A percentile compares a stretch with the other conserved stretches of the same genome.
Evolutionary conservation across 2,329 filamentous ascomycete species (phyloP).

Genomic region (Cladosporium colombiae): DNA sequence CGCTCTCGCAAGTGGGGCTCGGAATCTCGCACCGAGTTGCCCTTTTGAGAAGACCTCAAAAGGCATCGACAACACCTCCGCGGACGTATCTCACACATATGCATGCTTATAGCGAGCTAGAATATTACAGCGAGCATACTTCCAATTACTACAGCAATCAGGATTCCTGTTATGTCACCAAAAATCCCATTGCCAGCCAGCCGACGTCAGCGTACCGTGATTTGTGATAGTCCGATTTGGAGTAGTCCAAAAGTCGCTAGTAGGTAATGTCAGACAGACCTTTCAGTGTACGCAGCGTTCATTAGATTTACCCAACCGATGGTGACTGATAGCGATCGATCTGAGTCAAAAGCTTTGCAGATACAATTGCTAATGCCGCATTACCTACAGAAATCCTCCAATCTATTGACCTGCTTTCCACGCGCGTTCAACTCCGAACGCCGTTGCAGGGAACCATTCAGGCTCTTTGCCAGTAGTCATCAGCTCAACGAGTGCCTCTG

Average conservation of each 20-base stretch:
- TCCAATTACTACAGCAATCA: not conserved
- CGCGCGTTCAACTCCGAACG: constrained; percentile 21
- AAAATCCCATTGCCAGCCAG: too few relatives aligned
- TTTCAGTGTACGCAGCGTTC: too few relatives aligned
- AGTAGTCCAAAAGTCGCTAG: too few relatives aligned
- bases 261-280: too few relatives aligned
- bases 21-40: not conserved
- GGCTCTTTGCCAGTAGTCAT: constrained; percentile 36
- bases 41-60: not conserved
- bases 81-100: not conserved
- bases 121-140: not conserved
- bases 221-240: too few relatives aligned
- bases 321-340: too few relatives aligned
- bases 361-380: too few relatives aligned
- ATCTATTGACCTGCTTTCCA: not conserved
- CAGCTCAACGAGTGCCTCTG: constrained; percentile 59
- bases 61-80: not conserved
- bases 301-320: too few relatives aligned
- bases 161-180: not conserved
- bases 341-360: too few relatives aligned
- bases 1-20: not conserved
- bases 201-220: too few relatives aligned
- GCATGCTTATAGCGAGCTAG: not conserved
- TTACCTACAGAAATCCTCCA: too few relatives aligned
- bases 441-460: constrained; percentile 55